Base-by-base conservation (phyloP, 805 yeast species). In the Schwanniomyces pseudopolymorphus region DNA sequence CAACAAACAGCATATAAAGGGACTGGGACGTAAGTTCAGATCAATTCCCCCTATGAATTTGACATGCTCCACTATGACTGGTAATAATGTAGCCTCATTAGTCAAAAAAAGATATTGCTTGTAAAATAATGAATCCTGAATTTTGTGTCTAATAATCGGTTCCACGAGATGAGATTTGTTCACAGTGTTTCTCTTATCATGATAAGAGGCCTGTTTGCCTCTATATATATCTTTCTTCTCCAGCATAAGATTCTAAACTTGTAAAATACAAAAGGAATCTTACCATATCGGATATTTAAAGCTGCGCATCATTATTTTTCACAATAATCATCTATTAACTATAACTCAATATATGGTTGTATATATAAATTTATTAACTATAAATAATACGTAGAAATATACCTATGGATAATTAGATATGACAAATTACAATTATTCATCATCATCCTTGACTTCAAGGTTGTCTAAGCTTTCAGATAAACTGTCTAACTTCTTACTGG, bases 1-100 rank as follows among this genome's bases (percentile, higher is more conserved):
- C 57, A 89, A 80, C 27, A 89, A 63, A 39, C 96, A 73, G 58
- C 96, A 84, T n/a, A 88, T 60, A 55, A 89, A 89, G 11, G 83
- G 84, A 14, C 86, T 72, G 0, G 95, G 94, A 49, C 80, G 65
- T 26, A 81, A 81, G 19, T 67, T 69, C 13, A 74, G 67, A 42
- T 77, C 79, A n/a, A 78, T 66, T 0, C 87, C 84, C 0, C 89
- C 92, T 4, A 88, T 63, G 42, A 71, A 70, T 8, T 73, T 50
- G 20, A 72, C 72, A 9, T 70, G 65, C 11, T 58, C 50, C 9
- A 58, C 60, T 3, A 70, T 58, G 13, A 70, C 60, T 4, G 70
- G 69, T 10, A 72, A 51, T 13, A 72, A 54, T 11, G 74, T 64
- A 40, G 65, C 70, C 46, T 72, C 77, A 44, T 72, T 72, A 44